A percentile compares a stretch with the other conserved stretches of the same genome.
Conservation (phyloP, 768 basidiomycete species). For the Amyloporia xantha region DNA sequence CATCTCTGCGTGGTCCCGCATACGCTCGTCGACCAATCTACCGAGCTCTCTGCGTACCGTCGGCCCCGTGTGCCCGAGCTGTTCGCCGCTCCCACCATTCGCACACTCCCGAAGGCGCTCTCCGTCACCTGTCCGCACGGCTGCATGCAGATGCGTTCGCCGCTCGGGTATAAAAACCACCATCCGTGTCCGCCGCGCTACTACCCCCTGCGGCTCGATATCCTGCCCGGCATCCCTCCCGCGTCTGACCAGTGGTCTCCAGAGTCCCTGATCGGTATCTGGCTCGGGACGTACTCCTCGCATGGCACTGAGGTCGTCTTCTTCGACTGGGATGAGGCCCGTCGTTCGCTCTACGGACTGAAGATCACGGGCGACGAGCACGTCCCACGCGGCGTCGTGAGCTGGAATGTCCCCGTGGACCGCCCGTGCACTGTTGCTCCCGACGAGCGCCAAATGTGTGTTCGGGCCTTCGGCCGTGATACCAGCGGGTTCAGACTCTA, state of each 20-base stretch:
- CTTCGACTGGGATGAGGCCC: constrained; percentile 4
- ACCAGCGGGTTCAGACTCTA: constrained; percentile 1
- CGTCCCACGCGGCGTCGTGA: constrained; percentile 14
- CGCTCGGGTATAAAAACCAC: constrained; percentile 10
- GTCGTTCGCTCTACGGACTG: constrained; percentile 5
- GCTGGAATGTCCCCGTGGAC: constrained; percentile 5
- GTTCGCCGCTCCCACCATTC: neutral
- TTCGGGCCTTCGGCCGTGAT: constrained; percentile 1
- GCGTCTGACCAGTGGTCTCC: constrained; percentile 4
- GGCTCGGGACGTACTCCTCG: constrained; percentile 13
- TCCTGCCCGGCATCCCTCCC: neutral
- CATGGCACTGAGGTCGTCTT: constrained; percentile 15
- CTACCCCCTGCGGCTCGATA: constrained; percentile 10
- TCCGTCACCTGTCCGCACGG: constrained; percentile 3
- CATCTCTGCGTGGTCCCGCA: neutral
- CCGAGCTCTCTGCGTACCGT: neutral
- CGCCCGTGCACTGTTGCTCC: neutral
- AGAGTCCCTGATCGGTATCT: constrained; percentile 7
- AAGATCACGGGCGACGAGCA: constrained; percentile 18
- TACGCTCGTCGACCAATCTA: neutral
- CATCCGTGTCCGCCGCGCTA: constrained; percentile 8
- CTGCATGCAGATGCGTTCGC: constrained; percentile 7
- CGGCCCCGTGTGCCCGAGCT: constrained; percentile 8
- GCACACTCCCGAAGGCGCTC: neutral
- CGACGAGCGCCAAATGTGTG: neutral